Conservation (phyloP, 495 filamentous ascomycete species). For the Talaromyces adpressus region DNA sequence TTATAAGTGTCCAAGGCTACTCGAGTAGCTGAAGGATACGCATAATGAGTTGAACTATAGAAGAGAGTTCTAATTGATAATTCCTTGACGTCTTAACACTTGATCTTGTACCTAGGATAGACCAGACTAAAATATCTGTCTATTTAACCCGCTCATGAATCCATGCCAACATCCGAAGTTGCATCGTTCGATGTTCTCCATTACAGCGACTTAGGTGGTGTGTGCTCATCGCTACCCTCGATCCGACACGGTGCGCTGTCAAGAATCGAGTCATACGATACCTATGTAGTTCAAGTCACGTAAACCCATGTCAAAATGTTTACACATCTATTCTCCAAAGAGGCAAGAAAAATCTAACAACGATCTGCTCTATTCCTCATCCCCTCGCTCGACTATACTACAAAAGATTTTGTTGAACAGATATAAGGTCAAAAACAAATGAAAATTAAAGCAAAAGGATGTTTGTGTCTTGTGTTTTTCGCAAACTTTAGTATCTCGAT, state of each 20-base stretch:
- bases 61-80: background rate
- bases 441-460: background rate
- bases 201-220: too few relatives aligned
- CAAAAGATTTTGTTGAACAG: background rate
- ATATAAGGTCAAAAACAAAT: background rate
- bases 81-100: background rate
- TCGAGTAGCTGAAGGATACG: background rate
- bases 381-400: slow-evolving; percentile 9
- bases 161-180: too few relatives aligned
- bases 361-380: slow-evolving; percentile 6
- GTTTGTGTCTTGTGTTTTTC: background rate
- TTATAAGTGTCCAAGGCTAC: background rate
- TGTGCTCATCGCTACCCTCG: too few relatives aligned
- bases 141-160: too few relatives aligned
- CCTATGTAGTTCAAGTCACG: too few relatives aligned
- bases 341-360: background rate
- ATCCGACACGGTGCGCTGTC: too few relatives aligned
- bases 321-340: background rate
- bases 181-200: too few relatives aligned
- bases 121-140: too few relatives aligned
- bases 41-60: background rate
- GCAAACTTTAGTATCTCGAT: background rate
- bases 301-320: too few relatives aligned
- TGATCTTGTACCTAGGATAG: too few relatives aligned
- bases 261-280: too few relatives aligned